Percentiles rank a stretch among this genome's conserved stretches.
phyloP scores from a whole-genome alignment of 495 filamentous ascomycete species.

The Staphylotrichum longicolle region DNA sequence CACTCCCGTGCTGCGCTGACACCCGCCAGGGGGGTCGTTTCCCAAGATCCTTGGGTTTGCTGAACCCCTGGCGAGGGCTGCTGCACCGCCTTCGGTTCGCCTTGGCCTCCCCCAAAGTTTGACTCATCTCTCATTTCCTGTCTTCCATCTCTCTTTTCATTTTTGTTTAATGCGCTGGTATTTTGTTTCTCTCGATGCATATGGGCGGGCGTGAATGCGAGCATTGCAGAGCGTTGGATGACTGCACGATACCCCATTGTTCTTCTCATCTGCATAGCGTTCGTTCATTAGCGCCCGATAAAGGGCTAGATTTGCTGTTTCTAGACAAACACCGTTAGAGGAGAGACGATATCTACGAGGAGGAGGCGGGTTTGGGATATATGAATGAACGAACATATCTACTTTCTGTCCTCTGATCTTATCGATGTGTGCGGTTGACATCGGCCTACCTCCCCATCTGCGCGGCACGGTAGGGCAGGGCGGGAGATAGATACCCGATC shows the following conservation, averaged over 20 bases:
- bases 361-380: too few species aligned
- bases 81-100: background rate
- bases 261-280: slow-evolving; percentile 1
- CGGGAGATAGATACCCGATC: background rate
- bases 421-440: background rate
- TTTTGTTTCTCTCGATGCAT: background rate
- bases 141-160: background rate
- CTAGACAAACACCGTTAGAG: too few species aligned
- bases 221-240: slow-evolving; percentile 14
- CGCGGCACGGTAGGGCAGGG: background rate
- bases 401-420: background rate
- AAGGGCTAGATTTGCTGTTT: background rate
- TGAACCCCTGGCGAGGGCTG: background rate
- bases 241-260: slow-evolving; percentile 15
- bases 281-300: background rate
- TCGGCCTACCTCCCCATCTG: slow-evolving; percentile 5
- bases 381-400: background rate
- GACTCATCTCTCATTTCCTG: background rate
- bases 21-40: background rate
- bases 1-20: slow-evolving; percentile 6
- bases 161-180: background rate
- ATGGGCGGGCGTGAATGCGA: background rate
- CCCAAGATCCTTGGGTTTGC: too few species aligned
- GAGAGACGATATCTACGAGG: too few species aligned
- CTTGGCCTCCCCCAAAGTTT: background rate